Base-by-base conservation (phyloP, 345 rosid genomes). In the Laguncularia racemosa region DNA sequence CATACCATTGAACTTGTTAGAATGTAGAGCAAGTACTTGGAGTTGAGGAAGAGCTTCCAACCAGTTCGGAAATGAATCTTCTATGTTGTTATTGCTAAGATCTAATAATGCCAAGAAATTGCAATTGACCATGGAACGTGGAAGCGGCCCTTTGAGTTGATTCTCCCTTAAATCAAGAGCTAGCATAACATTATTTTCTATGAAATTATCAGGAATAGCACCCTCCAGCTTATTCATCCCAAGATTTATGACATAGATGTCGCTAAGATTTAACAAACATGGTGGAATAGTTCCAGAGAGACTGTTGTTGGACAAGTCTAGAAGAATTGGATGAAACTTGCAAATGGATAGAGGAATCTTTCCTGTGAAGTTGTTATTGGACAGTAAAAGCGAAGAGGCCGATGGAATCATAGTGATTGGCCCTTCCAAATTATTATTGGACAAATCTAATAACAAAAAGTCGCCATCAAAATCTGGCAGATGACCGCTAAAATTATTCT, bases 21-120 rank as follows among this genome's bases (percentile, higher is more conserved):
- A 68, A 0, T 47, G 8, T 3, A 78, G 15, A 16, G 52, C 17
- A 49, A 74, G 76, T 19, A 63, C 66, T 46, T 67, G 61, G 4
- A 73, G 52, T 1, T 7, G 4, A 0, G 55, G 47, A 11, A 77
- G 73, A 58, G 50, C 6, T 61, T 12, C 64, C 53, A 67, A 58
- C 71, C 68, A 67, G 43, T 12, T 6, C 0, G 76, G 78, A 12
- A 77, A 70, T 2, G 48, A 50, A 21, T 45, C 76, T 2, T 61
- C 17, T 2, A 72, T 44, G 15, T 43, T 49, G 20, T 77, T 75
- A 18, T 68, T 66, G 2, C 73, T 50, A 0, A 67, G 44, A 62
- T 71, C 63, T 0, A 71, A 7, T 3, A 52, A 51, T 58, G 61
- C 47, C 9, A 71, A 40, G 0, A 0, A 2, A 4, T 2, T 51